phyloP scores from a whole-genome alignment of 805 yeast genomes.

The Kockiozyma suomiensis region DNA sequence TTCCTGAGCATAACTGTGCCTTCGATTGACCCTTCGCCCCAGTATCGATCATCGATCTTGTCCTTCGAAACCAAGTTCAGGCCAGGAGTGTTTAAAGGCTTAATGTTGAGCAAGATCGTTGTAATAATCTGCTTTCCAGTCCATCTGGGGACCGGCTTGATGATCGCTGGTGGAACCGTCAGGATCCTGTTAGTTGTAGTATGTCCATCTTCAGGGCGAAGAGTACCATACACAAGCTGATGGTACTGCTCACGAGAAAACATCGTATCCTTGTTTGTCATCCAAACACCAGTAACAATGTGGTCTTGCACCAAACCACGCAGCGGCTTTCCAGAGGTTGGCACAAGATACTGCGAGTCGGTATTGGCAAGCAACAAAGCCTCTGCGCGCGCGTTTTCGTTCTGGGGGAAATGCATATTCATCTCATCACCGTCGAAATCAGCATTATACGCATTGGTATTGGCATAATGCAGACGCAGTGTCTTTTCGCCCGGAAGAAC shows the following conservation, averaged over 20 bases:
- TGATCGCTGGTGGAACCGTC: conserved; percentile 86
- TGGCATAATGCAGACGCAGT: conserved; percentile 93
- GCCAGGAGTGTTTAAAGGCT: conserved; percentile 88
- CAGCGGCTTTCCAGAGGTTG: conserved; percentile 97
- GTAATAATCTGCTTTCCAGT: conserved; percentile 97
- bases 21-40: conserved; percentile 86
- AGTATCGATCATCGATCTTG: conserved; percentile 90
- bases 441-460: conserved; percentile 98
- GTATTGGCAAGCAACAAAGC: conserved; percentile 94
- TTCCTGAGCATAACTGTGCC: conserved; percentile 81
- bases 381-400: conserved; percentile 95
- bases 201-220: conserved; percentile 97
- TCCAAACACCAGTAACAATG: conserved; percentile 98
- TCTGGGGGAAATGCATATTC: conserved; percentile 99
- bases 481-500: conserved; percentile 98
- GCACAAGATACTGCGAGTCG: conserved; percentile 95
- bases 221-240: conserved; percentile 88
- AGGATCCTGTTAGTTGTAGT: conserved; percentile 64
- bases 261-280: conserved; percentile 88
- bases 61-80: conserved; percentile 79
- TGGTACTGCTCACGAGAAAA: conserved; percentile 91
- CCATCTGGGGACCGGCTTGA: conserved; percentile 90
- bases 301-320: conserved; percentile 99
- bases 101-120: conserved; percentile 85
- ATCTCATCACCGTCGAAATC: conserved; percentile 99